Base-by-base conservation (phyloP, 495 filamentous ascomycete genomes). In the Astrothelium macrocarpum region DNA sequence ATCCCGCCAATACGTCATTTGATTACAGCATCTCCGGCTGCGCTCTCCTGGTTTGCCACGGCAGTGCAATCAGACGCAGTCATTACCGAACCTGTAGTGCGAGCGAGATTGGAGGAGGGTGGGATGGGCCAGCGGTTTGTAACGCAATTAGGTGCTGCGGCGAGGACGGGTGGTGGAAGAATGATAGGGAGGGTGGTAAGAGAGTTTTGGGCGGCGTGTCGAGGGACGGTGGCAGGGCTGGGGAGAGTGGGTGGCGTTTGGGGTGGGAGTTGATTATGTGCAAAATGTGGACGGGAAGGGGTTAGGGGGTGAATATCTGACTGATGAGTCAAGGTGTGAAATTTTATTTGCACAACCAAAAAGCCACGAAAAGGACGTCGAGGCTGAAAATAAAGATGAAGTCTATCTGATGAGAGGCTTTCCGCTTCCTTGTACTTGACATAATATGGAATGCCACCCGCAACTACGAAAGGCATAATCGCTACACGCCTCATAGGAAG, bases 1-100 rank as follows among this genome's bases (percentile, higher is more conserved):
- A 83, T 80, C 62, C 89, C 93, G 53, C 89, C 89, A 31, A 79
- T 96, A 20, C 88, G 89, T 75, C 88, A 86, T 66, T 75, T 94
- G 2, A 78, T 95, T 2, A 81, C 83, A 62, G 79, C 82, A 34
- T 84, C 90, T 23, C 78, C 81, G n/a, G 71, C 73, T 20, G 79
- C 85, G 3, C 83, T 81, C 70, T 68, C 62, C 4, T 90, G 88
- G 87, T 73, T 90, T 10, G 75, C 83, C 36, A 70, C 71, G 9
- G 86, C 86, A 18, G 67, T 90, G 32, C 64, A 76, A 31, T 74
- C 74, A 62, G 72, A 78, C 5, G 74, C 70, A 0, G 85, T 90
- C 65, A 84, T 87, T 0, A 85, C 83, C n/a, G 76, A 79, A 9
- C 83, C 83, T 66, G 42, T 26, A 18, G 36, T 20, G 32, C 26